These are phyloP conservation scores for Aspergillus novoparasiticus DNA, from an alignment of 2,329 filamentous ascomycete species.

Conservation along the genomic window DNA sequence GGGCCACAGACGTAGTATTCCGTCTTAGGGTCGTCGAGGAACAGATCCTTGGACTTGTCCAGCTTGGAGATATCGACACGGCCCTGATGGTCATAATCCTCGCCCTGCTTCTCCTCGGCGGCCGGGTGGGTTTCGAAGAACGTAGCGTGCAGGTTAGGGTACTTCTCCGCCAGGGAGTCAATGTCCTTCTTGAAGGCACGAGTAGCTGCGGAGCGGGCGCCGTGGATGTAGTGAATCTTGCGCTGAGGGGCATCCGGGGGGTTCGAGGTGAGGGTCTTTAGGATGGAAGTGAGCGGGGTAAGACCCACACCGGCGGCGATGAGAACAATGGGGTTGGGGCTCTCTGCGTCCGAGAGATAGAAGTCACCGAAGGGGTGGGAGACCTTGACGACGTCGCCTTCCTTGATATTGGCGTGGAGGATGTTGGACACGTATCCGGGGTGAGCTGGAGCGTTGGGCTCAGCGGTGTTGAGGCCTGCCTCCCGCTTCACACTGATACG, in stretches of 20 bases:
- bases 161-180: slow-evolving; percentile 43
- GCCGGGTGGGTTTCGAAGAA: slow-evolving; percentile 61
- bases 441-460: slow-evolving; percentile 52
- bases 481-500: slow-evolving; percentile 74
- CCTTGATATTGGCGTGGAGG: slow-evolving; percentile 63
- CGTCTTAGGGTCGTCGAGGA: slow-evolving; percentile 55
- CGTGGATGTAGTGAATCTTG: slow-evolving; percentile 63
- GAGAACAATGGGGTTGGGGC: slow-evolving; percentile 58
- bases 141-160: slow-evolving; percentile 54
- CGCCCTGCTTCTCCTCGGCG: slow-evolving; percentile 52
- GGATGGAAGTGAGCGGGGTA: slow-evolving; percentile 63
- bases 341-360: slow-evolving; percentile 43
- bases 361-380: slow-evolving; percentile 69
- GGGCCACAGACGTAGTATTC: slow-evolving; percentile 76
- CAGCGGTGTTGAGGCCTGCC: slow-evolving; percentile 51
- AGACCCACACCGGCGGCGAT: slow-evolving; percentile 65
- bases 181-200: slow-evolving; percentile 59
- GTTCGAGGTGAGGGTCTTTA: slow-evolving; percentile 53
- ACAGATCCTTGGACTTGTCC: slow-evolving; percentile 57
- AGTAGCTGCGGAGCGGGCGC: slow-evolving; percentile 51
- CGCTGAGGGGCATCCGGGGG: slow-evolving; percentile 47
- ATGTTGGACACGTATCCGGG: slow-evolving; percentile 71
- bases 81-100: slow-evolving; percentile 62
- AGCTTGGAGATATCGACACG: slow-evolving; percentile 62
- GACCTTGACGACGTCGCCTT: slow-evolving; percentile 65